Percentiles rank a stretch among this genome's conserved stretches.
Evolutionary conservation across 192 early-diverging fungal genomes (phyloP).

Genomic region (Rhizophagus prolifer): DNA sequence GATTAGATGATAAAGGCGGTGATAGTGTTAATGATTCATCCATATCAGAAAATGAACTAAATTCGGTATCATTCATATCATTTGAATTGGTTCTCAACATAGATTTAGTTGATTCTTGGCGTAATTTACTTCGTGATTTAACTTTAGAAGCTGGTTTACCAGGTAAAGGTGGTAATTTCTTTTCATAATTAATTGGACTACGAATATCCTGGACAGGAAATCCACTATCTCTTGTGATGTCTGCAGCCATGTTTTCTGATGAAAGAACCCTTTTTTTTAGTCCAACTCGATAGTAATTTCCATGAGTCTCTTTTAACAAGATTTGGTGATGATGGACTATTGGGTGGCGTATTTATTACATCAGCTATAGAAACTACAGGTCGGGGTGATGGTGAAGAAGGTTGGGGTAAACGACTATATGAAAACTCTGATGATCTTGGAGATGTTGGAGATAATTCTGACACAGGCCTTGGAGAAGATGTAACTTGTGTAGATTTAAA

Average conservation of each 20-base stretch:
- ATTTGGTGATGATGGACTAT: slow-evolving; percentile 5
- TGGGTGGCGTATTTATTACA: slow-evolving; percentile 2
- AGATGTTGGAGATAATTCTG: not conserved
- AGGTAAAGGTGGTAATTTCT: slow-evolving; percentile 9
- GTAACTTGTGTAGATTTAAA: not conserved
- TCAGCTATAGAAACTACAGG: not conserved
- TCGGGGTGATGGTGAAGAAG: not conserved
- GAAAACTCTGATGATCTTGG: not conserved
- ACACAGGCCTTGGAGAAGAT: not conserved
- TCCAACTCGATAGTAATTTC: slow-evolving; percentile 24
- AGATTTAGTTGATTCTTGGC: slow-evolving; percentile 4
- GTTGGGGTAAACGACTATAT: not conserved
- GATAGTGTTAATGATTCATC: not conserved
- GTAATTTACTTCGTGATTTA: slow-evolving; percentile 21
- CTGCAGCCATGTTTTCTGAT: not conserved
- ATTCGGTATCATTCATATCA: not conserved
- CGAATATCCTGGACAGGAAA: not conserved
- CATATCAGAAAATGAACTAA: not conserved
- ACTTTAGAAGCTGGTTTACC: not conserved
- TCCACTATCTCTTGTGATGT: not conserved
- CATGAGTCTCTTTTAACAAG: slow-evolving; percentile 13
- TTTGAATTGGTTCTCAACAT: not conserved
- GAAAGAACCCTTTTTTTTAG: slow-evolving; percentile 23
- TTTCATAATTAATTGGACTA: not conserved
- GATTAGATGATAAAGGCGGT: not conserved